phyloP scores from a whole-genome alignment of 2,329 filamentous ascomycete species.

The Chaetomiaceae sp. region DNA sequence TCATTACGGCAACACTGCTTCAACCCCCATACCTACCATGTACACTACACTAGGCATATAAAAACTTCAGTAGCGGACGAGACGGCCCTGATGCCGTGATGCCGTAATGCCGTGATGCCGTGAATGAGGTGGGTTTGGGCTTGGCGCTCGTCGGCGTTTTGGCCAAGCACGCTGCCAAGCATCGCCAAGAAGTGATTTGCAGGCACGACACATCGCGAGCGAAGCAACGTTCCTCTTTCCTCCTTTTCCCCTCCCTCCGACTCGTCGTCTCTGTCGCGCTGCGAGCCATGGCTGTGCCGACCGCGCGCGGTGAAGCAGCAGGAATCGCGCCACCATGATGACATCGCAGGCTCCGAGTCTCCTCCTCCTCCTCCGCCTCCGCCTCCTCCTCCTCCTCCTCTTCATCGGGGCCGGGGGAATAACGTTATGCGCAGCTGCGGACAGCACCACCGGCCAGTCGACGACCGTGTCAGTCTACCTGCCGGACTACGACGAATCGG shows the following conservation, averaged over 20 bases:
- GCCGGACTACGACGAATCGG: conserved; percentile 36
- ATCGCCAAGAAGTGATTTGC: conserved; percentile 13
- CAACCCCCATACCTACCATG: too few relatives aligned
- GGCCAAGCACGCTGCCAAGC: conserved; percentile 11
- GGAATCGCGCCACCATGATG: conserved; percentile 11
- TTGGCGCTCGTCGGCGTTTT: conserved; percentile 5
- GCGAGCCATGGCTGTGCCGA: conserved; percentile 2
- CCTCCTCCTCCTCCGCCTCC: not conserved
- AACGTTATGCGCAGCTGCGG: conserved; percentile 11
- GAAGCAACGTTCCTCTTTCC: conserved; percentile 1
- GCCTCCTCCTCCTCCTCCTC: conserved; percentile 14
- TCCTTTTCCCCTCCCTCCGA: not conserved
- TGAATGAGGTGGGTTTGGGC: not conserved
- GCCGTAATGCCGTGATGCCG: too few relatives aligned
- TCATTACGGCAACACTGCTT: too few relatives aligned
- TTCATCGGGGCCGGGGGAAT: too few relatives aligned
- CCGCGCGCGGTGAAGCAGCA: not conserved
- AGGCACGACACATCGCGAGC: not conserved
- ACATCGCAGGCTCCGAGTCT: conserved; percentile 9
- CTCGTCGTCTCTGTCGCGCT: not conserved
- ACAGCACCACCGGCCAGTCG: conserved; percentile 21
- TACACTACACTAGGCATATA: too few relatives aligned
- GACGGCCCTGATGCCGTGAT: too few relatives aligned
- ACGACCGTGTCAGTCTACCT: conserved; percentile 39
- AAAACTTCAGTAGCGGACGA: not conserved